phyloP scores from a whole-genome alignment of 1,284 basidiomycete species.

The Porodaedalea pini region DNA sequence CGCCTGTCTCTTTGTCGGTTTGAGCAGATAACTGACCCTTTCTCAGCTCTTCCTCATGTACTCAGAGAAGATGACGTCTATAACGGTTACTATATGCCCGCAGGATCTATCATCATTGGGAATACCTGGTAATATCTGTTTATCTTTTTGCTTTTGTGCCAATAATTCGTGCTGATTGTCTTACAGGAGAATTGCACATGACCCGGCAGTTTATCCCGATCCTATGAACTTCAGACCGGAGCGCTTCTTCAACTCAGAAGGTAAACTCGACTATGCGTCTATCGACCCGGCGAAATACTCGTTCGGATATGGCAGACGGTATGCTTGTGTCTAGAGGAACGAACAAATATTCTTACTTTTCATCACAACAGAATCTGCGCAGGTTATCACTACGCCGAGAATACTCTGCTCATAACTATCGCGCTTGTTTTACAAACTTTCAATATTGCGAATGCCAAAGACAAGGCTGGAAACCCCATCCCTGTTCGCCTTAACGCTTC shows the following conservation, averaged over 20 bases:
- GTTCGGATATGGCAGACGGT: constrained; percentile 19
- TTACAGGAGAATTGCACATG: constrained; percentile 20
- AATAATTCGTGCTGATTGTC: not conserved
- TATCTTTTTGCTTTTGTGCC: not conserved
- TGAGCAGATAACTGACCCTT: constrained; percentile 14
- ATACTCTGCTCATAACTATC: constrained; percentile 13
- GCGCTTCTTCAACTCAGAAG: constrained; percentile 10
- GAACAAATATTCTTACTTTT: not conserved
- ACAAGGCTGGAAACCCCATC: constrained; percentile 9
- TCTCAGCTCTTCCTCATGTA: constrained; percentile 19
- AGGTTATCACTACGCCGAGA: constrained; percentile 16
- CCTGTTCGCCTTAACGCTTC: not conserved
- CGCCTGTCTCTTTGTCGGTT: not conserved
- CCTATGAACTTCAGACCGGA: constrained; percentile 11
- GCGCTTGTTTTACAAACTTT: constrained; percentile 6
- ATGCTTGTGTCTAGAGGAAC: not conserved
- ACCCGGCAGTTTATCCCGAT: constrained; percentile 14
- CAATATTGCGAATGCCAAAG: constrained; percentile 7
- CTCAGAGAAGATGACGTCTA: constrained; percentile 19
- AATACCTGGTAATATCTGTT: constrained; percentile 20
- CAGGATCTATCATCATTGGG: constrained; percentile 19
- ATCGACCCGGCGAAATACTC: constrained; percentile 5
- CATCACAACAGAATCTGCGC: constrained; percentile 12
- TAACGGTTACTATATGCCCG: constrained; percentile 20
- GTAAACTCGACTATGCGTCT: constrained; percentile 2